Evolutionary conservation across 331 rosid species (phyloP).

Genomic region (Malus hybrid): DNA sequence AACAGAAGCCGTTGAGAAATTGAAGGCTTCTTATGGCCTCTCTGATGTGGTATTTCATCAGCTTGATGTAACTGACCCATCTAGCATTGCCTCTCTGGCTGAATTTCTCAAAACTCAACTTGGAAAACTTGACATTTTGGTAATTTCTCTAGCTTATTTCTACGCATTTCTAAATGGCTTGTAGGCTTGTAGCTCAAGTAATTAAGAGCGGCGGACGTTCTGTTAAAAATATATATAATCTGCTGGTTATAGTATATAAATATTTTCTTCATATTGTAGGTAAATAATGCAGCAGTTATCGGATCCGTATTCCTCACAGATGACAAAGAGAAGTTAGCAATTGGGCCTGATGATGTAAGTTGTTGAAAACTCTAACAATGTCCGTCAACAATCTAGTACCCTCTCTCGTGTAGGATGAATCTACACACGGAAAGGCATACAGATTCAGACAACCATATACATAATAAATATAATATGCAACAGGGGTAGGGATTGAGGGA

Average conservation of each 20-base stretch:
- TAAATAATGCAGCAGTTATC: not conserved
- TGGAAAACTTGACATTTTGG: conserved; percentile 2
- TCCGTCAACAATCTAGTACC: too few species aligned
- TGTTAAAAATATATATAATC: too few species aligned
- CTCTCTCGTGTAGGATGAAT: too few species aligned
- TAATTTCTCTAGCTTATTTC: not conserved
- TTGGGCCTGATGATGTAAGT: not conserved
- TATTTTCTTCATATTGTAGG: not conserved
- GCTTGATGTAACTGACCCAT: not conserved
- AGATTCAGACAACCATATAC: too few species aligned
- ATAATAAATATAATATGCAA: too few species aligned
- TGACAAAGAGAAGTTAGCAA: not conserved
- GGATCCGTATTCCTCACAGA: not conserved
- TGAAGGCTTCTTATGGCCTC: not conserved
- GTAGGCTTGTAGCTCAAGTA: too few species aligned
- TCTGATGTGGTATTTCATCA: not conserved
- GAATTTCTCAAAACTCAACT: not conserved
- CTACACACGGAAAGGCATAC: too few species aligned
- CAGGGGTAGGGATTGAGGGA: too few species aligned
- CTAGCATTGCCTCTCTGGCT: not conserved
- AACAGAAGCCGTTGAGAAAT: not conserved
- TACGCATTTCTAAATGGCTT: too few species aligned
- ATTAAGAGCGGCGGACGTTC: too few species aligned
- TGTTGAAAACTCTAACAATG: too few species aligned
- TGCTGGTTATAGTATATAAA: too few species aligned